Evolutionary conservation across 2,329 filamentous ascomycete species (phyloP).

Genomic region (Fusarium floridanum): DNA sequence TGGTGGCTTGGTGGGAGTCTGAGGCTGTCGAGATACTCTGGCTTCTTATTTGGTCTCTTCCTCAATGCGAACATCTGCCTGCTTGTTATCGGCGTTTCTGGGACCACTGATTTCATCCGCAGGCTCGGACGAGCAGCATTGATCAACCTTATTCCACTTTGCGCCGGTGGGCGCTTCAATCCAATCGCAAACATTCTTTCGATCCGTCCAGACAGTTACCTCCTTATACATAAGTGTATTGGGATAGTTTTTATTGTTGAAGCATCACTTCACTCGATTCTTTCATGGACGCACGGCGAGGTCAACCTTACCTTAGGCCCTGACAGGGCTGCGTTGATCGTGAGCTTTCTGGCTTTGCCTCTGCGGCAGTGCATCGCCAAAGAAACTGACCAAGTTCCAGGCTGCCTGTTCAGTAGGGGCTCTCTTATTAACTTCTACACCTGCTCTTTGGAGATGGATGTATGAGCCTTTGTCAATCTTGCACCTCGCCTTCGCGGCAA

Average conservation of each 20-base stretch:
- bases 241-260: conserved; percentile 2
- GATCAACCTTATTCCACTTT: conserved; percentile 15
- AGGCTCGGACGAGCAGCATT: conserved; percentile 11
- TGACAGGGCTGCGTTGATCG: not conserved
- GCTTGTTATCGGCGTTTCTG: not conserved
- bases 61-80: not conserved
- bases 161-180: conserved; percentile 8
- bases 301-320: not conserved
- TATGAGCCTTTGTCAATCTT: conserved; percentile 1
- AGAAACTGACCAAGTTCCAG: not conserved
- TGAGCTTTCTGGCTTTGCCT: not conserved
- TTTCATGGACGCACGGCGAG: not conserved
- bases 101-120: conserved; percentile 3
- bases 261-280: not conserved
- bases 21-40: not conserved
- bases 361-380: not conserved
- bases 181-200: not conserved
- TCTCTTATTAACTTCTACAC: not conserved
- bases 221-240: not conserved
- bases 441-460: conserved; percentile 6
- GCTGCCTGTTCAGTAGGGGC: not conserved
- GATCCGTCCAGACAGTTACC: not conserved
- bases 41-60: not conserved
- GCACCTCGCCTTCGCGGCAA: not conserved
- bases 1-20: conserved; percentile 1